These are phyloP conservation scores for Hordeum pubiflorum DNA, from an alignment of 202 grass and related monocot genomes.

Conservation along the genomic window DNA sequence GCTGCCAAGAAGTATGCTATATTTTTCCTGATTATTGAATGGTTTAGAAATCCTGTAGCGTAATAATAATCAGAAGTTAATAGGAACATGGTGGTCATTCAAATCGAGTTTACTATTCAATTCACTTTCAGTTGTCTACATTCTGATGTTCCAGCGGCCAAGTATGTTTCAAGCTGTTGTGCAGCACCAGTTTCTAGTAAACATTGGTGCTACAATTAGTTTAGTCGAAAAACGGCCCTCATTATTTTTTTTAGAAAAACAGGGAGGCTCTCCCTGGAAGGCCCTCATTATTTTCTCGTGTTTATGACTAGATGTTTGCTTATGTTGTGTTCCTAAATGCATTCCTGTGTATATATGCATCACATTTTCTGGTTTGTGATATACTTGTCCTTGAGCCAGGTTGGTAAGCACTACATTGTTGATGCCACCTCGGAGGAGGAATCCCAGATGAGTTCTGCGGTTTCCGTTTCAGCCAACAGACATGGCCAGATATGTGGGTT, in stretches of 20 bases:
- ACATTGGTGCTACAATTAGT: not conserved
- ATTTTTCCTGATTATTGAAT: not conserved
- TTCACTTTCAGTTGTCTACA: not conserved
- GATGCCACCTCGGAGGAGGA: conserved; percentile 81
- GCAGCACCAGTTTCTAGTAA: not conserved
- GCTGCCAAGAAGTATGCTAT: not conserved
- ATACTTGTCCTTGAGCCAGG: conserved; percentile 28
- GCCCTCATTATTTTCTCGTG: not conserved
- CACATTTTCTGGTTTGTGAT: conserved; percentile 4
- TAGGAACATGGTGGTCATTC: not conserved
- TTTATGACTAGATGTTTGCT: not conserved
- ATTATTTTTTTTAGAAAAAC: not conserved
- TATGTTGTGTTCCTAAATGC: not conserved
- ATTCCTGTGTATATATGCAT: not conserved
- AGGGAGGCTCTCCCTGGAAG: too few species aligned
- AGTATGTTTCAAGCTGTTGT: not conserved
- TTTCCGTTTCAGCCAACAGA: conserved; percentile 71
- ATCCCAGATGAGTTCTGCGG: conserved; percentile 81
- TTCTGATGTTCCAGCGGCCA: not conserved
- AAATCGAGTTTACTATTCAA: not conserved
- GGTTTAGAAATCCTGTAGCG: not conserved
- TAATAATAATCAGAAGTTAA: not conserved
- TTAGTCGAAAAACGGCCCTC: not conserved
- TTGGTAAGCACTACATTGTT: conserved; percentile 68
- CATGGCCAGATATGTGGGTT: conserved; percentile 66